phyloP scores from a whole-genome alignment of 176 grass and related monocot genomes.

The Zea mays region Zm-B73-REFERENCE-NAM-5.0 NC_050099.1:6992001-6992500 shows the following conservation, averaged over 20 bases:
- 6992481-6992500: constrained; percentile 1
- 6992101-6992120: not conserved
- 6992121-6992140: not conserved
- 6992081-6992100: constrained; percentile 12
- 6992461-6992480: not conserved
- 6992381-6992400: not conserved
- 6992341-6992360: not conserved
- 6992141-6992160: not conserved
- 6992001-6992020: constrained; percentile 78
- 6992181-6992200: not conserved
- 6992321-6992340: not conserved
- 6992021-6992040: constrained; percentile 87
- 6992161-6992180: not conserved
- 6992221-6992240: constrained; percentile 11
- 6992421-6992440: not conserved
- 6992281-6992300: constrained; percentile 20
- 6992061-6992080: constrained; percentile 73
- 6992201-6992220: not conserved
- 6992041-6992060: constrained; percentile 76
- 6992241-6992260: not conserved
- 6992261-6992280: not conserved
- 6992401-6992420: constrained; percentile 24
- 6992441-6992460: not conserved
- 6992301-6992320: not conserved
- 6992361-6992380: not conserved